Evolutionary conservation across 2,329 filamentous ascomycete genomes (phyloP).

Genomic region (Xylaria sp.): DNA sequence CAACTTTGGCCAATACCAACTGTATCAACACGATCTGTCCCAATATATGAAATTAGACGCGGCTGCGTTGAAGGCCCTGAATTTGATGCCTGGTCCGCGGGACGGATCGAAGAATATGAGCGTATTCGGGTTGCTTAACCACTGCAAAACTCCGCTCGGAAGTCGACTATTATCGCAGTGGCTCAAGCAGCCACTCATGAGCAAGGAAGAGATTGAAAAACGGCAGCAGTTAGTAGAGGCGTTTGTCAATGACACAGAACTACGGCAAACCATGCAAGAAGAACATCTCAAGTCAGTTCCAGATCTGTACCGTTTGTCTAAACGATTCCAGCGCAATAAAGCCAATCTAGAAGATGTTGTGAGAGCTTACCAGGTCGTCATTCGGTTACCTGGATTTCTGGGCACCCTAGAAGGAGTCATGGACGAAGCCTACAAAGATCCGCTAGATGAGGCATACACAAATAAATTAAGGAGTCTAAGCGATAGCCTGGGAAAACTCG

Average conservation of each 20-base stretch:
- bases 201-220: constrained; percentile 84
- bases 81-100: constrained; percentile 94
- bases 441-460: constrained; percentile 88
- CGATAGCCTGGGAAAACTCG: constrained; percentile 82
- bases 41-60: constrained; percentile 99
- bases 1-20: constrained; percentile 96
- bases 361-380: constrained; percentile 91
- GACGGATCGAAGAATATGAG: constrained; percentile 99
- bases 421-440: constrained; percentile 91
- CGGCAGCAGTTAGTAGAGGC: constrained; percentile 95
- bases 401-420: constrained; percentile 91
- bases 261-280: constrained; percentile 96
- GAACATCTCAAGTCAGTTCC: constrained; percentile 93
- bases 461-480: constrained; percentile 80
- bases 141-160: constrained; percentile 96
- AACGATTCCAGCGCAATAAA: constrained; percentile 91
- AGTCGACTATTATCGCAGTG: constrained; percentile 92
- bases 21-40: constrained; percentile 95
- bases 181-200: constrained; percentile 98
- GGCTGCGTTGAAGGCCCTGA: constrained; percentile 90
- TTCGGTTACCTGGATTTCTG: constrained; percentile 89
- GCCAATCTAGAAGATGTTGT: constrained; percentile 97
- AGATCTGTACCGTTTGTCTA: constrained; percentile 91
- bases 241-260: constrained; percentile 90
- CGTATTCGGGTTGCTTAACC: constrained; percentile 90